A percentile compares a stretch with the other conserved stretches of the same genome.
These are phyloP conservation scores for Diaporthe capsici DNA, from an alignment of 2,329 filamentous ascomycete genomes.

Conservation along the genomic window DNA sequence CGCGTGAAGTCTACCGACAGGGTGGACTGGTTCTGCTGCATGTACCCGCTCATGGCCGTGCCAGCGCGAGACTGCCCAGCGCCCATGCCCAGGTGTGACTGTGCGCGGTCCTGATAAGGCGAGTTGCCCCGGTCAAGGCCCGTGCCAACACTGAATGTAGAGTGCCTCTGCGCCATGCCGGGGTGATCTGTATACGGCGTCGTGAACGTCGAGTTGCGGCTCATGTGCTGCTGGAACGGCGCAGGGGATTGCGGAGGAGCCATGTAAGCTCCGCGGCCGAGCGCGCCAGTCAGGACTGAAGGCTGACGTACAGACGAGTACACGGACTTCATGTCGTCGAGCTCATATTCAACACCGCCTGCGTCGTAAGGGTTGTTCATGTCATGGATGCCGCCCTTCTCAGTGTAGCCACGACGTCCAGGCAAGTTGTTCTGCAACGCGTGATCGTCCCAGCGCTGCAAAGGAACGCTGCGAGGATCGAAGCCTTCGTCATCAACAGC, in stretches of 20 bases:
- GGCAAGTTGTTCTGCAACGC: slow-evolving; percentile 88
- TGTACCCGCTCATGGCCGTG: slow-evolving; percentile 61
- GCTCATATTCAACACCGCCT: slow-evolving; percentile 78
- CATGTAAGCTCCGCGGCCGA: slow-evolving; percentile 79
- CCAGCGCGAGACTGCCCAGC: slow-evolving; percentile 56
- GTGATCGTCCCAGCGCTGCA: slow-evolving; percentile 98
- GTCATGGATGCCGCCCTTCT: slow-evolving; percentile 73
- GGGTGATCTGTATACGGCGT: slow-evolving; percentile 64
- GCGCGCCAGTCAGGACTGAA: slow-evolving; percentile 89
- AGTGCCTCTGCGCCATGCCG: slow-evolving; percentile 71
- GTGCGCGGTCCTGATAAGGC: slow-evolving; percentile 70
- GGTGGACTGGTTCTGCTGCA: slow-evolving; percentile 62
- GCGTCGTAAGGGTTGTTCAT: slow-evolving; percentile 84
- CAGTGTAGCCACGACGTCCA: slow-evolving; percentile 82
- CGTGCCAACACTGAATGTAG: slow-evolving; percentile 76
- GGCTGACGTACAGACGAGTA: slow-evolving; percentile 93
- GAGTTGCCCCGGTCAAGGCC: slow-evolving; percentile 64
- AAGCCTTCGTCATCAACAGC: slow-evolving; percentile 88
- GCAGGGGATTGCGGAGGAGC: slow-evolving; percentile 83
- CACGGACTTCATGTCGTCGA: slow-evolving; percentile 97
- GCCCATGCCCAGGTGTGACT: slow-evolving; percentile 66
- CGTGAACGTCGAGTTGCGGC: slow-evolving; percentile 60
- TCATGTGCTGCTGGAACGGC: slow-evolving; percentile 69
- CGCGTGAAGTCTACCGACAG: slow-evolving; percentile 74
- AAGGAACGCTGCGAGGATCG: slow-evolving; percentile 91